Evolutionary conservation across 805 yeast species (phyloP).

Genomic region (Wilhelminamyces savonicus): DNA sequence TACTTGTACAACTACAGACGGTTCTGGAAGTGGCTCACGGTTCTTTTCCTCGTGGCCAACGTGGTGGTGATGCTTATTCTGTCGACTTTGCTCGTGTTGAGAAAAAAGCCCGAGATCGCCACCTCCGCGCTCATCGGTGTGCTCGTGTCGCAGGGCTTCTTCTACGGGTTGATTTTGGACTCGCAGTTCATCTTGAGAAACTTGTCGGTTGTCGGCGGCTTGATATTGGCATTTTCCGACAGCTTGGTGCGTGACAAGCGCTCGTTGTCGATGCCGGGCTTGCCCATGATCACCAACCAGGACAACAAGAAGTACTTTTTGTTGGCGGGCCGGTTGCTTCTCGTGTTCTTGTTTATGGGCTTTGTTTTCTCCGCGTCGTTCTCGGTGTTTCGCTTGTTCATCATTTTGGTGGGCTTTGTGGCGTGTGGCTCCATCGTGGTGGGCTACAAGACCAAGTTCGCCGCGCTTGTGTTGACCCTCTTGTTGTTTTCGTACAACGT

Average conservation of each 20-base stretch:
- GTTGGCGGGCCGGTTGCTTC: conserved; percentile 81
- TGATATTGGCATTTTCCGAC: conserved; percentile 80
- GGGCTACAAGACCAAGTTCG: conserved; percentile 89
- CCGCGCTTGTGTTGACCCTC: conserved; percentile 67
- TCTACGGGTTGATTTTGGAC: conserved; percentile 82
- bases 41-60: conserved; percentile 60
- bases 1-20: conserved; percentile 77
- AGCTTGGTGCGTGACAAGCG: conserved; percentile 73
- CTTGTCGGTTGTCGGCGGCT: conserved; percentile 86
- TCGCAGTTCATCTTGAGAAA: conserved; percentile 79
- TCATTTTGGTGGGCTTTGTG: conserved; percentile 63
- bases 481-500: conserved; percentile 72
- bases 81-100: conserved; percentile 62
- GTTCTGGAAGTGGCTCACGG: conserved; percentile 69
- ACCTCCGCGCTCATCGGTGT: conserved; percentile 64
- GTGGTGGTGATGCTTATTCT: conserved; percentile 67
- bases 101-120: conserved; percentile 64
- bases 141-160: conserved; percentile 76
- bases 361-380: conserved; percentile 73
- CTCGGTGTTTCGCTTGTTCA: conserved; percentile 57
- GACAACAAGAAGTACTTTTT: conserved; percentile 76
- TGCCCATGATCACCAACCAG: conserved; percentile 58
- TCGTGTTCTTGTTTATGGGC: conserved; percentile 78
- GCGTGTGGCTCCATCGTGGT: conserved; percentile 75
- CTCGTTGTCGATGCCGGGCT: conserved; percentile 62